Percentiles rank a stretch among this genome's conserved stretches.
Evolutionary conservation across 495 filamentous ascomycete genomes (phyloP).

Genomic region (Trichoderma erinaceum): DNA sequence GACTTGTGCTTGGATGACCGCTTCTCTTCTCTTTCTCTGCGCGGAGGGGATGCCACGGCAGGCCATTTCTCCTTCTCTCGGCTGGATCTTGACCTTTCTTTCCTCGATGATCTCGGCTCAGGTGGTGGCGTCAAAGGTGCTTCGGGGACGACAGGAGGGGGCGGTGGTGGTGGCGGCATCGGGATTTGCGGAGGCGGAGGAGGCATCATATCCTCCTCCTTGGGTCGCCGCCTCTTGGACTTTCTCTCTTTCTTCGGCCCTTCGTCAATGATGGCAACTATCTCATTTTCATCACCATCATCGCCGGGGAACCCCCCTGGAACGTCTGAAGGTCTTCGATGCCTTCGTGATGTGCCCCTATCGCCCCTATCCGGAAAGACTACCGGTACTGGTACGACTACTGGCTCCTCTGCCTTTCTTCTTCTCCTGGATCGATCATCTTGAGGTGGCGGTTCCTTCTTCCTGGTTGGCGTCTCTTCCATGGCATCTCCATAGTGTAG

Average conservation of each 20-base stretch:
- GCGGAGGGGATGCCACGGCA: constrained; percentile 22
- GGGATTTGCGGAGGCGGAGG: constrained; percentile 16
- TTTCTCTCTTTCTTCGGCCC: constrained; percentile 32
- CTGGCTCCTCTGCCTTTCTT: background rate
- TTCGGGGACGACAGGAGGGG: constrained; percentile 43
- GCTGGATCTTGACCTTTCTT: constrained; percentile 40
- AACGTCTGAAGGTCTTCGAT: constrained; percentile 46
- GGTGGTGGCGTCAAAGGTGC: constrained; percentile 35
- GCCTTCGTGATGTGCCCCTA: constrained; percentile 30
- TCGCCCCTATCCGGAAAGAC: background rate
- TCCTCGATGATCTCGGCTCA: constrained; percentile 35
- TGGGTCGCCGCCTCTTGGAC: background rate
- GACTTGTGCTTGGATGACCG: constrained; percentile 30
- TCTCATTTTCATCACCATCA: constrained; percentile 41
- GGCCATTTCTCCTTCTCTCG: constrained; percentile 28
- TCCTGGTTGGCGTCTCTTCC: constrained; percentile 27
- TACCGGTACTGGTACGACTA: constrained; percentile 10
- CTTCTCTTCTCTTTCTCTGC: constrained; percentile 28
- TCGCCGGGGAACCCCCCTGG: constrained; percentile 47
- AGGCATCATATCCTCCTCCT: background rate
- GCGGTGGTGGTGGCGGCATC: constrained; percentile 36
- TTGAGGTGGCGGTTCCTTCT: constrained; percentile 20
- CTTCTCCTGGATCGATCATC: background rate
- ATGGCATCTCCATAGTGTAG: background rate
- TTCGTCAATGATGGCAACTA: constrained; percentile 43